Percentiles rank a stretch among this genome's conserved stretches.
phyloP scores from a whole-genome alignment of 2,329 filamentous ascomycete genomes.

The Neonectria faginata region DNA sequence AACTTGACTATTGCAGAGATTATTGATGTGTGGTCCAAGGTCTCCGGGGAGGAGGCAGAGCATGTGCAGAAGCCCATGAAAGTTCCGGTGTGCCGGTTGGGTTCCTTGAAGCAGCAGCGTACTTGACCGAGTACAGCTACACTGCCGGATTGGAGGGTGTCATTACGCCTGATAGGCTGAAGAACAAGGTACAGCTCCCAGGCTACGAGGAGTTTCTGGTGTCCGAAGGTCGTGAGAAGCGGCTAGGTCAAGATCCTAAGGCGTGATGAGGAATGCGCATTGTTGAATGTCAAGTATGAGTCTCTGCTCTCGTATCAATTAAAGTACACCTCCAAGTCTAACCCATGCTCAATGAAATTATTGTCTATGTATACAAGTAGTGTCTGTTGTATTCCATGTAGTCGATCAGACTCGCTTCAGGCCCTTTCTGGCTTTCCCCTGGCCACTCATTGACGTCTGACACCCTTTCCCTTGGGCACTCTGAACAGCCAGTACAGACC shows the following conservation, averaged over 20 bases:
- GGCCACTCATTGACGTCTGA: no score
- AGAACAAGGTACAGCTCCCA: conserved; percentile 45
- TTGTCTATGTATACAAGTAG: neutral
- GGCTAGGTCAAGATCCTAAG: neutral
- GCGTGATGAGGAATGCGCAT: neutral
- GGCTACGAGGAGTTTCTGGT: conserved; percentile 49
- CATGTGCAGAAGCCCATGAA: conserved; percentile 47
- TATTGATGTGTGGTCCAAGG: conserved; percentile 50
- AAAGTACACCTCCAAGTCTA: neutral
- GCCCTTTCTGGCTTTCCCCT: conserved; percentile 26
- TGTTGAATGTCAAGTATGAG: neutral
- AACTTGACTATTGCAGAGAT: conserved; percentile 50
- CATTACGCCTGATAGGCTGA: conserved; percentile 55
- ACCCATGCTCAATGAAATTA: neutral
- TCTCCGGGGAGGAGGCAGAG: conserved; percentile 51
- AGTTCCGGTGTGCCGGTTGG: conserved; percentile 52
- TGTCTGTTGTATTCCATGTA: no score
- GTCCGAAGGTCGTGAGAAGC: conserved; percentile 28
- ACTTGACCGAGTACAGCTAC: conserved; percentile 56
- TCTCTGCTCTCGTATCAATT: neutral
- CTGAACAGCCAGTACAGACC: conserved; percentile 60
- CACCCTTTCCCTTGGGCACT: conserved; percentile 42
- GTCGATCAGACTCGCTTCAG: conserved; percentile 27
- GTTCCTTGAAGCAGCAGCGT: conserved; percentile 51
- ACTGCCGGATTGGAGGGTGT: conserved; percentile 52